Evolutionary conservation across 352 stramenopile genomes (phyloP).

Genomic region (Elongisporangium anandrum): DNA sequence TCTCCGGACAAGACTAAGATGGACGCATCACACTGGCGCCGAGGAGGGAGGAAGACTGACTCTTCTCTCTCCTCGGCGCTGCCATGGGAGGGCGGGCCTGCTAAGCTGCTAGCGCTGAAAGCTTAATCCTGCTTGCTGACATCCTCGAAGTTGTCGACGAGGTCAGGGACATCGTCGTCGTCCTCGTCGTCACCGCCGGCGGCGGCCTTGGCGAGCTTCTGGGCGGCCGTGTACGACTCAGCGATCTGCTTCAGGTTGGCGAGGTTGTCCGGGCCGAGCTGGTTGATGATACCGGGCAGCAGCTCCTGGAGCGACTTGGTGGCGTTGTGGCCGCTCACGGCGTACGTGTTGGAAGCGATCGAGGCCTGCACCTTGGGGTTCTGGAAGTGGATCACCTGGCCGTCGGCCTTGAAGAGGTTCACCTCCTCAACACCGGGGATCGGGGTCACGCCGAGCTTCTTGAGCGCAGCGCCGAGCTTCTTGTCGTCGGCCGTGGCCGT

Average conservation of each 20-base stretch:
- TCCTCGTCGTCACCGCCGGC: conserved; percentile 78
- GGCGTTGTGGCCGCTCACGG: conserved; percentile 93
- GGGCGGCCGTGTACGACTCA: conserved; percentile 79
- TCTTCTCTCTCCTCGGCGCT: neutral
- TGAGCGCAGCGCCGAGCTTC: conserved; percentile 96
- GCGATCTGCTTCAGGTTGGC: conserved; percentile 94
- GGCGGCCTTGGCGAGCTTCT: conserved; percentile 74
- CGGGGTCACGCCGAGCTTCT: conserved; percentile 97
- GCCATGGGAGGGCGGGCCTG: conserved; percentile 7
- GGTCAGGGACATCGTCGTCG: conserved; percentile 96
- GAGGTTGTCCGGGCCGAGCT: conserved; percentile 97
- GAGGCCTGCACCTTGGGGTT: conserved; percentile 98
- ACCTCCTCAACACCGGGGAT: conserved; percentile 99
- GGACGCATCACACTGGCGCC: neutral
- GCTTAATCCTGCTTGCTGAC: conserved; percentile 90
- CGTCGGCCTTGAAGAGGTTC: conserved; percentile 99
- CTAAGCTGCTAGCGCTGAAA: conserved; percentile 4
- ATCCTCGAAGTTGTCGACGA: conserved; percentile 99
- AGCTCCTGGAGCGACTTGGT: conserved; percentile 98
- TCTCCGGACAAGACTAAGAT: conserved; percentile 2
- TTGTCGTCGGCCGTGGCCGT: conserved; percentile 94
- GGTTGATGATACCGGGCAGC: conserved; percentile 97
- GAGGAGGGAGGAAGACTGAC: neutral
- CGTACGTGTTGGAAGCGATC: conserved; percentile 98
- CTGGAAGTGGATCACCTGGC: conserved; percentile 98